These are phyloP conservation scores for Tolypocladium nubicola DNA, from an alignment of 2,329 filamentous ascomycete species.

Conservation along the genomic window DNA sequence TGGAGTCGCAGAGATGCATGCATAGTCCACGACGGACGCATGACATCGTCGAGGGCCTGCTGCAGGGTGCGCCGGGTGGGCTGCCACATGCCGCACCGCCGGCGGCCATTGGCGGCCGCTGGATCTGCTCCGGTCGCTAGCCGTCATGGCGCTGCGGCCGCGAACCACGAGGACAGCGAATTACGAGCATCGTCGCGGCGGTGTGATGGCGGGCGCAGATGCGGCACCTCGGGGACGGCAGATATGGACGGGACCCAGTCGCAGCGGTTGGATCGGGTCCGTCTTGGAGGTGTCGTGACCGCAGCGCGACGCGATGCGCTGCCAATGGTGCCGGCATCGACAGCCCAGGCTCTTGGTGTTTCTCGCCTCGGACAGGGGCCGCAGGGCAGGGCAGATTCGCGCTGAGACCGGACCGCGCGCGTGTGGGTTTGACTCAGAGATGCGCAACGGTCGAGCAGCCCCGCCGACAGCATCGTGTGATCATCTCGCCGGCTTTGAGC, in stretches of 20 bases:
- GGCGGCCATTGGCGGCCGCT: conserved; percentile 1
- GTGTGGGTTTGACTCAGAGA: background rate
- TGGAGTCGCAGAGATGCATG: background rate
- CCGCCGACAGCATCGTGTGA: background rate
- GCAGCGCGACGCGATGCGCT: background rate
- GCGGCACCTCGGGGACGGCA: background rate
- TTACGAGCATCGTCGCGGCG: background rate
- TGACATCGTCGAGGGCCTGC: conserved; percentile 4
- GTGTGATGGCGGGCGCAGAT: background rate
- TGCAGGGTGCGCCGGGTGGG: conserved; percentile 1
- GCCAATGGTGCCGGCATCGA: background rate
- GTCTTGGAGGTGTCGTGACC: background rate
- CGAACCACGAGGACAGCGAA: conserved; percentile 1
- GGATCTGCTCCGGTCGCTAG: background rate
- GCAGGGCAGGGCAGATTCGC: background rate
- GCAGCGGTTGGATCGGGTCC: background rate
- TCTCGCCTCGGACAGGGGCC: background rate
- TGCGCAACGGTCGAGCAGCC: background rate
- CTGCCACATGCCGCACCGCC: conserved; percentile 4
- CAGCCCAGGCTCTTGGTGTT: too few relatives aligned
- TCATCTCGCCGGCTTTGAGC: background rate
- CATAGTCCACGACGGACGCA: conserved; percentile 7
- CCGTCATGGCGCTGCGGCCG: background rate
- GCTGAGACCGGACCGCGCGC: background rate
- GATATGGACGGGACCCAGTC: background rate